Evolutionary conservation across 805 yeast genomes (phyloP).

Genomic region (Wickerhamomyces canadensis): DNA sequence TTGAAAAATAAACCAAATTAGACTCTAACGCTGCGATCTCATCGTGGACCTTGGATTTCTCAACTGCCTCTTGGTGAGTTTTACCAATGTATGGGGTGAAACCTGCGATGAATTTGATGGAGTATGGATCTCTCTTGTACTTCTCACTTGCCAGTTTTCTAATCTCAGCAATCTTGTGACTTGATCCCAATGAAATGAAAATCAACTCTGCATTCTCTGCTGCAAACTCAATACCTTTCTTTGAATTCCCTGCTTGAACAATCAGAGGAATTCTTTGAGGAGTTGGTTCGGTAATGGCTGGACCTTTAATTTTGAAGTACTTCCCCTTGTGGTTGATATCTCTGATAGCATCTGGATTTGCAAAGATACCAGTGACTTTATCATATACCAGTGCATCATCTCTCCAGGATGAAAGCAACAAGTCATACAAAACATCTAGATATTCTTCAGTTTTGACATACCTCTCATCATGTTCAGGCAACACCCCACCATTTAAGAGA

Average conservation of each 20-base stretch:
- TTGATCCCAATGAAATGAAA: constrained; percentile 30
- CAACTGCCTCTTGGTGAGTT: constrained; percentile 35
- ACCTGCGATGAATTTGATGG: constrained; percentile 32
- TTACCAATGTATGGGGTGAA: constrained; percentile 30
- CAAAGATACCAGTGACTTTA: constrained; percentile 24
- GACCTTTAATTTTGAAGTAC: constrained; percentile 33
- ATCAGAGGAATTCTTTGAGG: constrained; percentile 28
- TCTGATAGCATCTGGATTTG: constrained; percentile 30
- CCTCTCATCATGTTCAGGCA: constrained; percentile 14
- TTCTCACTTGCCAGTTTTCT: constrained; percentile 27
- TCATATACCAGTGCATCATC: constrained; percentile 27
- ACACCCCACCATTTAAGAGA: constrained; percentile 27
- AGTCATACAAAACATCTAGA: constrained; percentile 31
- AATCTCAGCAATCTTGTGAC: constrained; percentile 25
- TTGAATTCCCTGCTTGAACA: constrained; percentile 37
- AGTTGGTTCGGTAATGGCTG: constrained; percentile 26
- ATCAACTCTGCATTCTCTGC: constrained; percentile 37
- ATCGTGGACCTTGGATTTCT: constrained; percentile 25
- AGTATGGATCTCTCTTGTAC: constrained; percentile 29
- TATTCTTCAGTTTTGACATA: constrained; percentile 35
- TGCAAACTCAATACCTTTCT: constrained; percentile 33
- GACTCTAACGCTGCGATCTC: constrained; percentile 30
- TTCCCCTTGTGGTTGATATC: constrained; percentile 33
- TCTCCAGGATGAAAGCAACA: constrained; percentile 36
- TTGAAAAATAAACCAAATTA: constrained; percentile 28